Percentiles rank a stretch among this genome's conserved stretches.
These are phyloP conservation scores for Boletus subparvulus DNA, from an alignment of 768 basidiomycete species.

Conservation along the genomic window DNA sequence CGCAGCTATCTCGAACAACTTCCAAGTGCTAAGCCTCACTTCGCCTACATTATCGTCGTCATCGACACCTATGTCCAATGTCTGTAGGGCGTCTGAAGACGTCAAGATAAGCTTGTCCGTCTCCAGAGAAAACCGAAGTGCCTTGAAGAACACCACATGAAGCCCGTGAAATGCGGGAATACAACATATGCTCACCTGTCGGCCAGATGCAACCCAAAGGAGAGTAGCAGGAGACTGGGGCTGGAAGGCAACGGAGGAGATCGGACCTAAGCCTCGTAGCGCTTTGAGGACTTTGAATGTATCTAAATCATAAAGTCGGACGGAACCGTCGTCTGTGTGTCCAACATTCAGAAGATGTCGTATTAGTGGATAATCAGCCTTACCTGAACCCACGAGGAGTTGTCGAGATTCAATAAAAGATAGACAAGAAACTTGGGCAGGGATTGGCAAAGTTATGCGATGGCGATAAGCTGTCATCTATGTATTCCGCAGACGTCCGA, in stretches of 20 bases:
- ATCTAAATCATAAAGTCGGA: conserved; percentile 64
- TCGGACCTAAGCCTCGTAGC: conserved; percentile 55
- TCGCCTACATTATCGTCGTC: conserved; percentile 67
- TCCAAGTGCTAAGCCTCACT: conserved; percentile 38
- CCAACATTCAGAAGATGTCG: conserved; percentile 1
- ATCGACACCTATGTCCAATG: conserved; percentile 47
- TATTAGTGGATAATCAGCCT: conserved; percentile 4
- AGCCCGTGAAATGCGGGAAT: not conserved
- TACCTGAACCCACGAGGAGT: conserved; percentile 66
- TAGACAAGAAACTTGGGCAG: conserved; percentile 54
- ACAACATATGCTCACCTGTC: conserved; percentile 39
- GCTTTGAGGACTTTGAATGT: conserved; percentile 63
- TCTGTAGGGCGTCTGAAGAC: conserved; percentile 45
- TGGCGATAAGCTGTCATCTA: conserved; percentile 9
- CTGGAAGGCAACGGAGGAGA: conserved; percentile 60
- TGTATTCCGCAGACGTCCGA: not conserved
- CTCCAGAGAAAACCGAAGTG: conserved; percentile 45
- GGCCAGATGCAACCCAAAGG: conserved; percentile 68
- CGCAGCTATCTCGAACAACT: conserved; percentile 20
- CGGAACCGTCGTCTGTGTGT: conserved; percentile 61
- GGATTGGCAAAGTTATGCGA: conserved; percentile 37
- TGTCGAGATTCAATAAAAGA: conserved; percentile 47
- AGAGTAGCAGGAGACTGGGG: conserved; percentile 42
- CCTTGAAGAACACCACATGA: conserved; percentile 11
- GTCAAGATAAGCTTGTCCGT: conserved; percentile 53